Percentiles rank a stretch among this genome's conserved stretches.
These are phyloP conservation scores for Aspergillus kassunensis DNA, from an alignment of 495 filamentous ascomycete species.

Conservation along the genomic window DNA sequence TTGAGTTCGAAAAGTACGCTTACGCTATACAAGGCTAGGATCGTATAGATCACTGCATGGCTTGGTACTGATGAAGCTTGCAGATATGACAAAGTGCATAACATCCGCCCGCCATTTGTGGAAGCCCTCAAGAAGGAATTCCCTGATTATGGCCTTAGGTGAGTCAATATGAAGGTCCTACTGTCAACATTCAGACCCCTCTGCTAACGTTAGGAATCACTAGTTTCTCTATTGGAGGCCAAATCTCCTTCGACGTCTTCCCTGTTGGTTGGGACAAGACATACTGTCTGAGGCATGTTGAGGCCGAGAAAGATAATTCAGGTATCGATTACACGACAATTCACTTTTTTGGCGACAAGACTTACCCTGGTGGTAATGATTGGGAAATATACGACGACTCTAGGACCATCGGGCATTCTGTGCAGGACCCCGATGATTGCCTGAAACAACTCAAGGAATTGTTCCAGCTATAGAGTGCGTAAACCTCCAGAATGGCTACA, in stretches of 20 bases:
- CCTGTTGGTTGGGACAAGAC: conserved; percentile 97
- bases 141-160: conserved; percentile 80
- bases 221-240: conserved; percentile 89
- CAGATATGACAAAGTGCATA: conserved; percentile 69
- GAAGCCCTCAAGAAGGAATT: conserved; percentile 74
- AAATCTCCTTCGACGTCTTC: conserved; percentile 98
- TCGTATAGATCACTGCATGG: neutral
- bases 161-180: conserved; percentile 27
- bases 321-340: conserved; percentile 78
- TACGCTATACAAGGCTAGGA: neutral
- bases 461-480: conserved; percentile 58
- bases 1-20: conserved; percentile 61
- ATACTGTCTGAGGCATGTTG: conserved; percentile 88
- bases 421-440: conserved; percentile 78
- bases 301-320: conserved; percentile 70
- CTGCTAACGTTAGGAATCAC: neutral
- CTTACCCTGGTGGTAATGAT: conserved; percentile 83
- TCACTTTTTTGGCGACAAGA: conserved; percentile 99
- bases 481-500: conserved; percentile 8
- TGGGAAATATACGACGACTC: conserved; percentile 85
- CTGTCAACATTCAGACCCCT: neutral
- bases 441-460: conserved; percentile 69
- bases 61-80: conserved; percentile 12
- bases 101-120: conserved; percentile 69
- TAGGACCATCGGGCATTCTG: conserved; percentile 78